Percentiles rank a stretch among this genome's conserved stretches.
Evolutionary conservation across 1,284 basidiomycete species (phyloP).

Genomic region (Ustilago sp.): DNA sequence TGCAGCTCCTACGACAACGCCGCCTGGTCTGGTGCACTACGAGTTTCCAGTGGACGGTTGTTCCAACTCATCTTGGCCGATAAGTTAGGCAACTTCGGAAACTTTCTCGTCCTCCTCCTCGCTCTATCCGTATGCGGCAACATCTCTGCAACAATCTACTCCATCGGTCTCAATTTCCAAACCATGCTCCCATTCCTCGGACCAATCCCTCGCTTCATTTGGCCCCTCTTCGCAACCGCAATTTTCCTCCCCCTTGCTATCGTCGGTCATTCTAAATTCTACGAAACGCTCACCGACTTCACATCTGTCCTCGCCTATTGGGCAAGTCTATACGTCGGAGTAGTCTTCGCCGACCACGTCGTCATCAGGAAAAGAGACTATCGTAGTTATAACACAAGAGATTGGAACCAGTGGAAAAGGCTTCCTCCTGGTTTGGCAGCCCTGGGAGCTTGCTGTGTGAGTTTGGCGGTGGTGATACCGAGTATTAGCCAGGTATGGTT

Average conservation of each 20-base stretch:
- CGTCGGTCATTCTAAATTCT: slow-evolving; percentile 76
- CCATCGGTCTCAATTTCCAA: slow-evolving; percentile 59
- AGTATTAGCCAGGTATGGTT: slow-evolving; percentile 68
- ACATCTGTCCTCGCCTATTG: slow-evolving; percentile 77
- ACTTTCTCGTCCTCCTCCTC: slow-evolving; percentile 85
- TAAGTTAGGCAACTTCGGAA: slow-evolving; percentile 77
- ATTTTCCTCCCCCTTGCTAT: slow-evolving; percentile 78
- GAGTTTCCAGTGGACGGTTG: slow-evolving; percentile 75
- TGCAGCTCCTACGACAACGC: slow-evolving; percentile 74
- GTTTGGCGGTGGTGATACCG: slow-evolving; percentile 64
- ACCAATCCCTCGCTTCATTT: slow-evolving; percentile 83
- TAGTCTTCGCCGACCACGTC: slow-evolving; percentile 75
- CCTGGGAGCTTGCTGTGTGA: slow-evolving; percentile 52
- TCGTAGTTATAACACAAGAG: slow-evolving; percentile 74
- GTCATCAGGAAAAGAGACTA: slow-evolving; percentile 73
- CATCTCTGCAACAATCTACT: slow-evolving; percentile 79
- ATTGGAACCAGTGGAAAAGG: slow-evolving; percentile 73
- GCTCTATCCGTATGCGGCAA: slow-evolving; percentile 81
- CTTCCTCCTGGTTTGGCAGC: slow-evolving; percentile 76
- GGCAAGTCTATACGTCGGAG: slow-evolving; percentile 76
- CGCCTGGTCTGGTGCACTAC: slow-evolving; percentile 71
- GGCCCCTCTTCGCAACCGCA: slow-evolving; percentile 83
- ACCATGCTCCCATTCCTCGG: slow-evolving; percentile 80
- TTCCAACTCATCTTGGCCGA: slow-evolving; percentile 80
- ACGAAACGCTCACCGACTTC: slow-evolving; percentile 73